Conservation (phyloP, 1,139 yeast species). For the Meyerozyma athensensis region DNA sequence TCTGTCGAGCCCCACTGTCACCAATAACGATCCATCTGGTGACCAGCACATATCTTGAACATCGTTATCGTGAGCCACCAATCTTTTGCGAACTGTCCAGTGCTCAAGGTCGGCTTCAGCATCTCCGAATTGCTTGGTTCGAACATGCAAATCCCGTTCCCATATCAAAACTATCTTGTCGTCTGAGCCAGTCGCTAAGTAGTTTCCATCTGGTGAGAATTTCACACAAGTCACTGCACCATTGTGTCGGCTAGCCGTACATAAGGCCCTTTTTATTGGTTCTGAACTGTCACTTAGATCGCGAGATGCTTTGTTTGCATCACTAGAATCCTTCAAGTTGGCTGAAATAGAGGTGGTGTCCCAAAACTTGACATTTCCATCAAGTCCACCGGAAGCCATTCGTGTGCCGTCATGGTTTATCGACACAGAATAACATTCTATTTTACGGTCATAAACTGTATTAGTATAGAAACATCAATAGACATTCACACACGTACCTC, state of each 20-base stretch:
- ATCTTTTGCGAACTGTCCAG: conserved; percentile 88
- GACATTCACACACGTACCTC: conserved; percentile 36
- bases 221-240: conserved; percentile 94
- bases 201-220: conserved; percentile 88
- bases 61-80: conserved; percentile 95
- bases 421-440: conserved; percentile 81
- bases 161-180: conserved; percentile 87
- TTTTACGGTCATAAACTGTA: conserved; percentile 69
- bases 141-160: conserved; percentile 71
- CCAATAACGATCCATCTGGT: conserved; percentile 85
- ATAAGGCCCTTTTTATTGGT: conserved; percentile 52
- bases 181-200: conserved; percentile 91
- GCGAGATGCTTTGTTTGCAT: conserved; percentile 18
- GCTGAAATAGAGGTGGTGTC: conserved; percentile 52
- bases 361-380: conserved; percentile 93
- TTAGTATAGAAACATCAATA: conserved; percentile 8
- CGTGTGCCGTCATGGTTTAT: conserved; percentile 79
- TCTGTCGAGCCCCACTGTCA: conserved; percentile 90
- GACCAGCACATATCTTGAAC: conserved; percentile 98
- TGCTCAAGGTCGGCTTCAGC: conserved; percentile 70
- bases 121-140: conserved; percentile 43
- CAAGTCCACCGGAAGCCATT: conserved; percentile 92
- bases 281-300: conserved; percentile 15
- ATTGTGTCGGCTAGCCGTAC: conserved; percentile 79
- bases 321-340: conserved; percentile 8